Conservation (phyloP, 306 rosid species). For the Castanospermum australe region DNA sequence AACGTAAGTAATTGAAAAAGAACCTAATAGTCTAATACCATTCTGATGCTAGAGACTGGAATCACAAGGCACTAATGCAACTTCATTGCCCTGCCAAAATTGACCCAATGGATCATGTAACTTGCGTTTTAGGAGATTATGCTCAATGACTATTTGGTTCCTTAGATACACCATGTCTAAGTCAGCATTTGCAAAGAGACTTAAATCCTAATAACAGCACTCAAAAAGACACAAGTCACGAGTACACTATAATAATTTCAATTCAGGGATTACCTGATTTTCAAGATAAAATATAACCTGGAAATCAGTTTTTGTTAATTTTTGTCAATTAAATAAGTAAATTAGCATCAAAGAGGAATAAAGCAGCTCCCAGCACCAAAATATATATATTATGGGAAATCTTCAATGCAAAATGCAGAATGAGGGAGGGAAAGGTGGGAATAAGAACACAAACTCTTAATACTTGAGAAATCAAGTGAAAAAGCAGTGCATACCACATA, state of each 20-base stretch:
- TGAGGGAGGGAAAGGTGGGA: neutral
- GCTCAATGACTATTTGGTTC: neutral
- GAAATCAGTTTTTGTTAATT: neutral
- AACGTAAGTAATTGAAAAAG: neutral
- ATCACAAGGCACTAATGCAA: neutral
- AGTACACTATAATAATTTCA: neutral
- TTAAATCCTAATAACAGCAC: neutral
- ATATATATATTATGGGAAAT: neutral
- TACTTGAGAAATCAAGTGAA: neutral
- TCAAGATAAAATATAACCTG: neutral
- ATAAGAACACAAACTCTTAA: neutral
- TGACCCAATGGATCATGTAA: neutral
- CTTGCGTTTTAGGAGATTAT: neutral
- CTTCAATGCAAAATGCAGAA: neutral
- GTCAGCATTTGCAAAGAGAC: neutral
- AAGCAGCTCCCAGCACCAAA: conserved; percentile 2
- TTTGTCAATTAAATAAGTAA: neutral
- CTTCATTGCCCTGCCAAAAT: neutral
- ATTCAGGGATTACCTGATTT: neutral
- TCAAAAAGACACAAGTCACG: too few species aligned
- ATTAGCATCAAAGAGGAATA: neutral
- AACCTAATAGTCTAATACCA: neutral
- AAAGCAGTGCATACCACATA: neutral
- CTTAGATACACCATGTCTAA: neutral
- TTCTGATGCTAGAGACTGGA: neutral